Evolutionary conservation across 257 asterid species (phyloP), one percentile per base, ranked within the genome.

Genomic region (Salvia rosmarinus): DNA sequence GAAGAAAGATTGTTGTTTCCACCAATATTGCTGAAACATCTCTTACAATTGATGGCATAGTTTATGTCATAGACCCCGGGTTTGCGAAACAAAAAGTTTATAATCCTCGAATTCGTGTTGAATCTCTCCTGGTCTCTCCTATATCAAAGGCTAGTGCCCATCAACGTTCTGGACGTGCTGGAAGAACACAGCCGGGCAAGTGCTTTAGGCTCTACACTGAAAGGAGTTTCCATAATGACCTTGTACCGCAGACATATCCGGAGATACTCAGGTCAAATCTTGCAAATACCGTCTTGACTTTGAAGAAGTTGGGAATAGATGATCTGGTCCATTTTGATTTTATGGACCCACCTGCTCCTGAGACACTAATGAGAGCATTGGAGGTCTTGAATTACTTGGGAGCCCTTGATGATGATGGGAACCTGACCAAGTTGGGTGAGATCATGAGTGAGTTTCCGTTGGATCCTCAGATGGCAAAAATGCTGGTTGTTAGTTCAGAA

Each of bases 341-440:
- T 71, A 95, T 91, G 99, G 99, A 95, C 66, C 98, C 99, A 32
- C 99, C 98, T 37, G 97, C 97, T 30, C 99, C 99, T 3, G 98
- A 91, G 85, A 88, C 99, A 7, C 87, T 91, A 59, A 87, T 90
- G 97, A 86, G 97, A 75, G 98, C 99, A 23, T 75, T 95, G 77
- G 99, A 90, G 83, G 98, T 91, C 54, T 78, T 95, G 88, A 95
- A 91, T 82, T 92, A 92, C 82, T 77, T 95, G 75, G 96, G 96
- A 28, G 98, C 99, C 57, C 85, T 95, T 34, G 98, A 91, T 77
- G 99, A 90, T 77, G 99, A 95, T 11, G 99, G 98, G 37, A 95
- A 95, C 80, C 71, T 95, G 84, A 87, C 96, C 70, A 86, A 79
- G 81, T 68, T 95, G 84, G 98, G 99, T 34, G 96, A 85, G 77